These are phyloP conservation scores for Solanum pinnatisectum DNA, from an alignment of 257 asterid species.

Conservation along the genomic window DNA sequence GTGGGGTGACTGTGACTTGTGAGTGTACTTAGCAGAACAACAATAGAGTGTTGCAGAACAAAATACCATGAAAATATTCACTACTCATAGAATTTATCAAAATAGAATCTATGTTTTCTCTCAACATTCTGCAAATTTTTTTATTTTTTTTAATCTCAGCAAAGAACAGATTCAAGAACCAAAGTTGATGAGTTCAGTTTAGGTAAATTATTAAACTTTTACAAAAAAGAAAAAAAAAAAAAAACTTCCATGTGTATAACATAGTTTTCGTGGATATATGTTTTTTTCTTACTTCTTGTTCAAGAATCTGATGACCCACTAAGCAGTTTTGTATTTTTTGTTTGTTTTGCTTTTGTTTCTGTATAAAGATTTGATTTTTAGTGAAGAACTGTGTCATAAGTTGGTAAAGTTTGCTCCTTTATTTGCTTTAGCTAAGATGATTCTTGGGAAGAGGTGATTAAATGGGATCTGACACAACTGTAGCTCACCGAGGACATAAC, in stretches of 20 bases:
- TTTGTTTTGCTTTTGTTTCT: background rate
- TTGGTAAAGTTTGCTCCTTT: background rate
- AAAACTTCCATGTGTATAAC: background rate
- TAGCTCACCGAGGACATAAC: too few relatives aligned
- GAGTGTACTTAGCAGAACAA: background rate
- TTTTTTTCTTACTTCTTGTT: background rate
- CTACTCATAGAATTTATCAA: background rate
- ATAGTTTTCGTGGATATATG: background rate
- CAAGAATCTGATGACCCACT: background rate
- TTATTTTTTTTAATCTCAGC: background rate
- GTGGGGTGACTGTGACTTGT: background rate
- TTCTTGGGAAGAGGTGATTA: background rate
- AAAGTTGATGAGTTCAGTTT: background rate
- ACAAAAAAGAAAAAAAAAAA: too few relatives aligned
- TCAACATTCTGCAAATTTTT: background rate
- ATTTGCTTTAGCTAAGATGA: background rate
- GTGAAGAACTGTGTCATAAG: background rate
- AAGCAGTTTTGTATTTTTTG: background rate
- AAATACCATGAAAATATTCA: background rate
- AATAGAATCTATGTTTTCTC: background rate
- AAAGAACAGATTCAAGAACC: background rate
- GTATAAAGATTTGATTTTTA: background rate
- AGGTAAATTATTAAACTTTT: background rate
- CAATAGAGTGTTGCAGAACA: background rate
- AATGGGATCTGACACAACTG: too few relatives aligned